Evolutionary conservation across 352 stramenopile genomes (phyloP).

Genomic region (Phytopythium ostracodes): DNA sequence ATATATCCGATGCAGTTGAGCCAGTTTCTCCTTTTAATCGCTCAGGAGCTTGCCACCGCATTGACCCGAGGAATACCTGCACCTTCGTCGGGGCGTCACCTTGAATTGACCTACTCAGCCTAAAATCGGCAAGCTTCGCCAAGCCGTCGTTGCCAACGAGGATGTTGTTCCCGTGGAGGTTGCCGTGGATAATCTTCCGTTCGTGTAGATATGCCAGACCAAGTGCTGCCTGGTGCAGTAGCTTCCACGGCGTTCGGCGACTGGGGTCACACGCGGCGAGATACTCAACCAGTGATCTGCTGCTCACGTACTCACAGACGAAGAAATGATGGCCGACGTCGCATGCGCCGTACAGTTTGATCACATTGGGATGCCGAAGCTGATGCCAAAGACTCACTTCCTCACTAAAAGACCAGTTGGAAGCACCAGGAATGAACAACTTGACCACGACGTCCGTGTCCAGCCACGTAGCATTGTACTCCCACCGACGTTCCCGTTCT

Average conservation of each 20-base stretch:
- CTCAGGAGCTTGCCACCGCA: background rate
- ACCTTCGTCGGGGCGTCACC: accelerated
- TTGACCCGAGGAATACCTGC: background rate
- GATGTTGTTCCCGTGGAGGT: constrained; percentile 8
- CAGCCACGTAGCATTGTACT: background rate
- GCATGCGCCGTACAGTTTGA: constrained; percentile 6
- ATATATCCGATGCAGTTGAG: background rate
- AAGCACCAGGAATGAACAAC: background rate
- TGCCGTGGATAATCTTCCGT: background rate
- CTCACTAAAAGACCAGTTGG: background rate
- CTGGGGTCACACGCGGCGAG: background rate
- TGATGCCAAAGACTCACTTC: constrained; percentile 2
- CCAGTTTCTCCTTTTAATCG: background rate
- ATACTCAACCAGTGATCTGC: background rate
- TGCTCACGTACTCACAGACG: constrained; percentile 7
- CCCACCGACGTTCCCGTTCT: background rate
- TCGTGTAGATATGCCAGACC: constrained; percentile 3
- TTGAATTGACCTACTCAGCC: background rate
- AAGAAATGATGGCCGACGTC: constrained; percentile 1
- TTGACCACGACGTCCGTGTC: background rate
- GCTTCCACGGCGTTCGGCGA: background rate
- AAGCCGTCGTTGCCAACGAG: background rate
- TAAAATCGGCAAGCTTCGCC: constrained; percentile 5
- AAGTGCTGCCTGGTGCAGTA: background rate
- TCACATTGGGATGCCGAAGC: constrained; percentile 7